A percentile compares a stretch with the other conserved stretches of the same genome.
phyloP scores from a whole-genome alignment of 805 yeast species.

The Kluyveromyces wickerhamii region DNA sequence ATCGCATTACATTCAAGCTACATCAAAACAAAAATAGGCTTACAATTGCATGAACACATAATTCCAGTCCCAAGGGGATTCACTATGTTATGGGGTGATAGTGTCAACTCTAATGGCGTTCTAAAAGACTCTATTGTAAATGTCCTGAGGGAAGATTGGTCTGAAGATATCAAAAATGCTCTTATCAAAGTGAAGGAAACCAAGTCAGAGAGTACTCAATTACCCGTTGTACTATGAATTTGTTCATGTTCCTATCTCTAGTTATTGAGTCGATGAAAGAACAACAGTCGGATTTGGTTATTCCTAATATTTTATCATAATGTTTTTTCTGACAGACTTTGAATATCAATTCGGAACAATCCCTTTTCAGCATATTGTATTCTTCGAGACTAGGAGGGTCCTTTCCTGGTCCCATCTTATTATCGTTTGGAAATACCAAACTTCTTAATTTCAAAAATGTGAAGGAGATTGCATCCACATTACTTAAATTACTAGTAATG shows the following conservation, averaged over 20 bases:
- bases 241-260: slow-evolving; percentile 34
- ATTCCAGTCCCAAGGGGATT: slow-evolving; percentile 20
- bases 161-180: slow-evolving; percentile 4
- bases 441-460: slow-evolving; percentile 29
- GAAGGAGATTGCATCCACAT: slow-evolving; percentile 13
- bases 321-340: slow-evolving; percentile 14
- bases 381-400: slow-evolving; percentile 36
- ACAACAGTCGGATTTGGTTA: slow-evolving; percentile 19
- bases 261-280: slow-evolving; percentile 29
- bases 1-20: slow-evolving; percentile 35
- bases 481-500: too few species aligned
- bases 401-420: slow-evolving; percentile 42
- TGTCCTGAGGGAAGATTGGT: slow-evolving; percentile 18
- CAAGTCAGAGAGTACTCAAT: slow-evolving; percentile 36
- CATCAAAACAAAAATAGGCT: slow-evolving; percentile 29
- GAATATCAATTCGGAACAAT: slow-evolving; percentile 23
- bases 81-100: slow-evolving; percentile 22
- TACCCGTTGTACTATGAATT: slow-evolving; percentile 35
- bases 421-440: slow-evolving; percentile 41
- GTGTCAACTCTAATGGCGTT: slow-evolving; percentile 20
- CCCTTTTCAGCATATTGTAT: slow-evolving; percentile 25
- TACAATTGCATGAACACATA: slow-evolving; percentile 16
- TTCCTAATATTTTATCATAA: slow-evolving; percentile 13
- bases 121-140: slow-evolving; percentile 18
- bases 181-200: slow-evolving; percentile 16